Evolutionary conservation across 495 filamentous ascomycete species (phyloP).

Genomic region (Tuber umbilicatum): DNA sequence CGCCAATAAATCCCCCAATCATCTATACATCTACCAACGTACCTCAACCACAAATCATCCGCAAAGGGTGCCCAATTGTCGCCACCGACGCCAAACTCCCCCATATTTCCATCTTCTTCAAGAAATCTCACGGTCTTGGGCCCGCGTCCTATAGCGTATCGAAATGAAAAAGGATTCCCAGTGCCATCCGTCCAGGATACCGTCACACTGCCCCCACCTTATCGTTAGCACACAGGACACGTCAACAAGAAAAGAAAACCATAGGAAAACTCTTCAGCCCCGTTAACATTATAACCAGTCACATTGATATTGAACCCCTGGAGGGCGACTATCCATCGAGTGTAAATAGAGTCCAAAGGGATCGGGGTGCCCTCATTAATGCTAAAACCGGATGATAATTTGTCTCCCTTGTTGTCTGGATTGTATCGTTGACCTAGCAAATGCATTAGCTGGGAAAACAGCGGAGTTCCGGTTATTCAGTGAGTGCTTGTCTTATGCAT

Average conservation of each 20-base stretch:
- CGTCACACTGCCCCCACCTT: not conserved
- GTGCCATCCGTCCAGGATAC: not conserved
- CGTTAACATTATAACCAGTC: conserved; percentile 22
- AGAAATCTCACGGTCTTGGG: conserved; percentile 33
- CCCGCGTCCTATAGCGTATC: conserved; percentile 34
- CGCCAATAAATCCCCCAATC: not conserved
- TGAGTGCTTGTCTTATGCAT: conserved; percentile 14
- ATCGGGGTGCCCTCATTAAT: conserved; percentile 18
- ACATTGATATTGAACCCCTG: conserved; percentile 26
- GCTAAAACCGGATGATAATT: conserved; percentile 3
- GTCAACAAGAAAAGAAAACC: not conserved
- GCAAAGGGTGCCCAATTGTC: conserved; percentile 44
- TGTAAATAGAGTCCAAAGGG: conserved; percentile 40
- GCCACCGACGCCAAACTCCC: conserved; percentile 32
- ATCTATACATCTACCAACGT: not conserved
- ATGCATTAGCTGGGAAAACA: conserved; percentile 40
- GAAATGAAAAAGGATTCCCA: conserved; percentile 31
- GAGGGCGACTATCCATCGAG: conserved; percentile 39
- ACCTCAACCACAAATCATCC: conserved; percentile 41
- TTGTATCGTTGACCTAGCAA: conserved; percentile 39
- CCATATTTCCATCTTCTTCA: not conserved
- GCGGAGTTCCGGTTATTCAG: conserved; percentile 32
- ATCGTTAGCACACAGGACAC: not conserved
- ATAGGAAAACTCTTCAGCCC: conserved; percentile 5
- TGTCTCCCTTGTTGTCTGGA: conserved; percentile 16